These are phyloP conservation scores for Rubia yunnanensis DNA, from an alignment of 257 asterid species.

Conservation along the genomic window DNA sequence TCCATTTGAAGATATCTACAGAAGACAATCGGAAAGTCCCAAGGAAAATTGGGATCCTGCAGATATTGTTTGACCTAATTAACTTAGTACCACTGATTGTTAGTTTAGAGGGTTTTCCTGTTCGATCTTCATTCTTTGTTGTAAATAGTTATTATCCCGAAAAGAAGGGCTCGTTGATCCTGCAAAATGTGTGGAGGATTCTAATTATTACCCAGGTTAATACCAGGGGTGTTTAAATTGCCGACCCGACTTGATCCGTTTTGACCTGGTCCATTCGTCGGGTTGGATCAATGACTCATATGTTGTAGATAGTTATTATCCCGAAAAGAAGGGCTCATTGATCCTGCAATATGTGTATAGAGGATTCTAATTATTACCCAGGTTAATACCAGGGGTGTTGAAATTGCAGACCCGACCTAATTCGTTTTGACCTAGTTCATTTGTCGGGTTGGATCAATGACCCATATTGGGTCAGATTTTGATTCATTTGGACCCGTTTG, in stretches of 20 bases:
- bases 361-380: no score
- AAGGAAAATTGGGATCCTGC: conserved; percentile 26
- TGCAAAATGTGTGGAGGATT: conserved; percentile 20
- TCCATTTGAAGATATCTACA: conserved; percentile 69
- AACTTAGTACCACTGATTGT: conserved; percentile 14
- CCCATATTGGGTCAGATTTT: no score
- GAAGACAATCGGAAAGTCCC: conserved; percentile 25
- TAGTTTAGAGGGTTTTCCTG: conserved; percentile 5
- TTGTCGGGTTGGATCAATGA: no score
- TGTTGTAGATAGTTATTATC: conserved; percentile 46
- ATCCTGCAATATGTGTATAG: conserved; percentile 20
- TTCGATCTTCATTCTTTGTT: conserved; percentile 22
- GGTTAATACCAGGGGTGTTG: no score
- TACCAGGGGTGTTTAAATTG: no score
- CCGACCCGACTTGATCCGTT: no score
- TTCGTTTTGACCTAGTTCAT: no score
- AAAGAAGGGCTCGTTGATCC: conserved; percentile 14
- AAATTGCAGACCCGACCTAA: no score
- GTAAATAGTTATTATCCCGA: conserved; percentile 40
- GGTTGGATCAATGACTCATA: no score
- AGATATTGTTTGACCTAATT: conserved; percentile 36
- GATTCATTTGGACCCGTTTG: no score
- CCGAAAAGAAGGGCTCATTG: conserved; percentile 16
- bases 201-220: no score
- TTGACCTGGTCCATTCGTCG: no score